Conservation (phyloP, 441 rosid genomes). For the Gossypium gossypioides region DNA sequence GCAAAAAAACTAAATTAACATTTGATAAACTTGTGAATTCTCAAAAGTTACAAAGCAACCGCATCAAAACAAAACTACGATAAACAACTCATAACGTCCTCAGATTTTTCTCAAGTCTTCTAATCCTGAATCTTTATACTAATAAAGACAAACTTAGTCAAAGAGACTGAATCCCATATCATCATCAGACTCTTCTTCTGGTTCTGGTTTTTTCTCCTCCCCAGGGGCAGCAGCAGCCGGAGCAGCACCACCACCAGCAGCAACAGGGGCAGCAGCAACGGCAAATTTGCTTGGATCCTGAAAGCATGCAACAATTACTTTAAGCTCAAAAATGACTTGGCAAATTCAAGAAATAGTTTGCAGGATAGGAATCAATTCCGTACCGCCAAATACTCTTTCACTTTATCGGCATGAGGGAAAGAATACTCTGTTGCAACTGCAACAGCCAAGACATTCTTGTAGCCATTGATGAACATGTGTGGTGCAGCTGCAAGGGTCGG, state of each 20-base stretch:
- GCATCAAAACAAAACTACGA: neutral
- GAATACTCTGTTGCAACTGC: constrained; percentile 69
- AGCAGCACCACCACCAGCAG: constrained; percentile 22
- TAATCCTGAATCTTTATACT: constrained; percentile 59
- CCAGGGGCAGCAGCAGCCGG: constrained; percentile 22
- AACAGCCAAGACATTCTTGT: constrained; percentile 68
- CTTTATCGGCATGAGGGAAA: constrained; percentile 65
- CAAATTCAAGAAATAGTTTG: neutral
- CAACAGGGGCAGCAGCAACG: neutral
- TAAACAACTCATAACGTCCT: neutral
- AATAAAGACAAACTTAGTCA: constrained; percentile 31
- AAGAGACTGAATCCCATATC: constrained; percentile 74
- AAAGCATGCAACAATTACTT: neutral
- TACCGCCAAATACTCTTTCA: constrained; percentile 76
- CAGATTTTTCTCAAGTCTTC: neutral
- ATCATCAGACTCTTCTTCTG: constrained; percentile 71
- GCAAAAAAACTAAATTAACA: neutral
- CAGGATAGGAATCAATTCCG: neutral
- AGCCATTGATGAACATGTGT: constrained; percentile 74
- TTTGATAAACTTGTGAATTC: neutral
- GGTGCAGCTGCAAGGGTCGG: constrained; percentile 80
- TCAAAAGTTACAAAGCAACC: neutral
- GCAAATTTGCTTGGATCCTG: constrained; percentile 30
- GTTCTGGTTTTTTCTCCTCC: constrained; percentile 62
- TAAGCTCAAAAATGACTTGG: neutral